Evolutionary conservation across 2,329 filamentous ascomycete genomes (phyloP).

Genomic region (Boeremia exigua): DNA sequence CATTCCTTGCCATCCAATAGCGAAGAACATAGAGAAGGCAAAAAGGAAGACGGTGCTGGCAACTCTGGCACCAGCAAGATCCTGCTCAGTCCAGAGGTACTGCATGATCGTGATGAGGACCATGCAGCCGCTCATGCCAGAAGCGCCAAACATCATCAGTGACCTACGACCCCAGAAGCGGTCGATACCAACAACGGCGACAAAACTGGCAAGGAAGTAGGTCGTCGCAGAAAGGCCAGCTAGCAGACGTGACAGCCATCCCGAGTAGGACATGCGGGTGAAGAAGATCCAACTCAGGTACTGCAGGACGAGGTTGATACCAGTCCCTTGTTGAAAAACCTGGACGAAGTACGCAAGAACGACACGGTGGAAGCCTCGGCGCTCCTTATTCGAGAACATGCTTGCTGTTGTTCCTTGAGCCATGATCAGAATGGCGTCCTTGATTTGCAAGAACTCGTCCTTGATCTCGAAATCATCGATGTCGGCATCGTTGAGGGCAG

Average conservation of each 20-base stretch:
- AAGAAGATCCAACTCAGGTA: constrained; percentile 59
- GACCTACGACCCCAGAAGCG: constrained; percentile 44
- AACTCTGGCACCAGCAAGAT: constrained; percentile 36
- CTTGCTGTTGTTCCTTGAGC: constrained; percentile 31
- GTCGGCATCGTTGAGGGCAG: constrained; percentile 39
- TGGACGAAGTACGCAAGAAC: constrained; percentile 52
- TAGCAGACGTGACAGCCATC: constrained; percentile 50
- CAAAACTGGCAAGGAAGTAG: constrained; percentile 47
- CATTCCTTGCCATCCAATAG: constrained; percentile 76
- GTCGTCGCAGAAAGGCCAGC: constrained; percentile 48
- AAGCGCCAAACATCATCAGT: constrained; percentile 46
- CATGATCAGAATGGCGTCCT: constrained; percentile 42
- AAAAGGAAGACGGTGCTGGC: constrained; percentile 72
- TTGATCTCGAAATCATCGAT: constrained; percentile 33
- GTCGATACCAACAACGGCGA: constrained; percentile 47
- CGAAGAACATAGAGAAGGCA: constrained; percentile 91
- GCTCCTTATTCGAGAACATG: constrained; percentile 43
- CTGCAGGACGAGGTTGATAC: constrained; percentile 41
- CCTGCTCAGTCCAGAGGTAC: constrained; percentile 32
- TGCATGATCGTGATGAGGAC: constrained; percentile 36
- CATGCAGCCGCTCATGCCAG: constrained; percentile 45
- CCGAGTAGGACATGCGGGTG: constrained; percentile 56
- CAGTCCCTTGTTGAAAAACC: constrained; percentile 52
- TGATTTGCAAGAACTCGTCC: constrained; percentile 51
- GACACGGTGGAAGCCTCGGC: constrained; percentile 51